Base-by-base conservation (phyloP, 1,284 basidiomycete genomes). In the Mycosarcoma maydis region DNA sequence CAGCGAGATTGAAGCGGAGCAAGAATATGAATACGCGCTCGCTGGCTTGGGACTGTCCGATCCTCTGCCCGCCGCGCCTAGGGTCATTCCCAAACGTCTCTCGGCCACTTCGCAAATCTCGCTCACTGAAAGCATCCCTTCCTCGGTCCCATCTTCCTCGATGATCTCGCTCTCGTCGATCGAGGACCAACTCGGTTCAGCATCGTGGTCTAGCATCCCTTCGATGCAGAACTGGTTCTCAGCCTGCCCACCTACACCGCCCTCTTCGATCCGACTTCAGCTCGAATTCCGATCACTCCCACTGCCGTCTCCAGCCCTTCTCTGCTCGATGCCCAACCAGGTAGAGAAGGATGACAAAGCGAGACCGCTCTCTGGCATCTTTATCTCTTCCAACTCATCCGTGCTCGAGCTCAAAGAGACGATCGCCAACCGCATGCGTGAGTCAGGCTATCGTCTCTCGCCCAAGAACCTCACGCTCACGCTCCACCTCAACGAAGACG, bases 361-460 rank as follows among this genome's bases (percentile, higher is more conserved):
- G 10, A 38, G 47, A 11, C 55, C 55, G 2, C 34, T 66, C 1
- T 54, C 50, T 4, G 47, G 55, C 27, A 54, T 66, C 47, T 66
- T 66, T 14, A 53, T 66, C 51, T 55, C 56, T 19, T 54, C 50
- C 51, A 66, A 59, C 47, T 59, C 52, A 13, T 59, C 55, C n/a
- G 56, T 66, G 5, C 50, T 66, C 13, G 62, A 66, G 7, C 62
- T 66, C 47, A 66, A 66, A 30, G 62, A 66, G 44, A 37, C 55
- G 37, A 51, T 66, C 33, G 46, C 43, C 4, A 27, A 36, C 5
- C 41, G 44, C n/a, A 58, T 66, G 56, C 33, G 27, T 27, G 42
- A 55, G 7, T 26, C 33, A 7, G 62, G 62, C n/a, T 66, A 59
- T 42, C 46, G 51, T 13, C 40, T 66, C 13, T 66, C 55, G 19